Evolutionary conservation across 73 alveolate species (phyloP), one percentile per base, ranked within the genome.

Genomic region (Tetrahymena elliotti): DNA sequence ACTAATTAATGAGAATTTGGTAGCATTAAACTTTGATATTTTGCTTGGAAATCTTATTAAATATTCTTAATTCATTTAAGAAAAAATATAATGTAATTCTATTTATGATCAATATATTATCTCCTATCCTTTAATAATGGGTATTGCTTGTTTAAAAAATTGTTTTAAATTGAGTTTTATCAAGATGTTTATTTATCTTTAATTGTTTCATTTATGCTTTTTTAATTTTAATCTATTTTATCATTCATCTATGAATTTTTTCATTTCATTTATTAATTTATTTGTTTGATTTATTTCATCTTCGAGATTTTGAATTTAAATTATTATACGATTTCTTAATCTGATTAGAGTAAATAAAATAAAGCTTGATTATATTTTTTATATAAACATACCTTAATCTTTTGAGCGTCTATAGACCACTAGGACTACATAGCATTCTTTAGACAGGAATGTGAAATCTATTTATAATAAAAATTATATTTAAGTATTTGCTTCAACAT

Each of bases 381-480:
- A 40, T 92, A 95, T 98, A n/a, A n/a, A n/a, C n/a, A n/a, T 95
- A 68, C 96, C 97, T 39, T 93, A 41, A 8, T 97, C 98, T 35
- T 96, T 93, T 94, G 88, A 68, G 36, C 88, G 88, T 68, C 97
- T 97, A 93, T 96, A 97, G 82, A 98, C 97, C 34, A 97, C 96
- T 37, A 98, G 98, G 93, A 98, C 98, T 4, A 98, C 93, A 94
- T 98, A 98, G 82, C 98, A 96, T 93, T 96, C 98, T 35, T 96
- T 88, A 35, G 96, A 94, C 5, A 94, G 93, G 93, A 94, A 94
- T 35, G 93, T 94, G 84, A 94, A 94, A 84, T 94, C 96, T 38
- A 24, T 40, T 94, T 15, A 24, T 36, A 33, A 31, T 84, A 13
- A 83, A 84, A 94, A 84, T 94, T 27, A 68, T 1, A 10, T 6